These are phyloP conservation scores for Suillus bovinus DNA, from an alignment of 768 basidiomycete genomes.

Conservation along the genomic window DNA sequence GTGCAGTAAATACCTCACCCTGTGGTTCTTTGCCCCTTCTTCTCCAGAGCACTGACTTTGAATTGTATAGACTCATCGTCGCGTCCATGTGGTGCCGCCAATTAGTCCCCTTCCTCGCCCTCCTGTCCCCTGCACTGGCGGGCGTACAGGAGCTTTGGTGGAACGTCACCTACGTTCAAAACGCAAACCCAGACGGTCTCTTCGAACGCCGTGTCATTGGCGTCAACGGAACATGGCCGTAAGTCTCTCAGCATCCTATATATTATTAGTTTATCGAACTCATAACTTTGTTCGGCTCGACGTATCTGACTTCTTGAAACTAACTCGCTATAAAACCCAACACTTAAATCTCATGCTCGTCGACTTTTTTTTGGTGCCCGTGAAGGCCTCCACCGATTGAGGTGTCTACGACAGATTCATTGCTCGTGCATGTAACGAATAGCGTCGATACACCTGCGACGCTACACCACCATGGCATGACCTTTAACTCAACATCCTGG, in stretches of 20 bases:
- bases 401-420: slow-evolving; percentile 66
- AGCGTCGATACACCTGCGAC: slow-evolving; percentile 64
- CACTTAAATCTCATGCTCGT: neutral
- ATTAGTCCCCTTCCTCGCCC: slow-evolving; percentile 17
- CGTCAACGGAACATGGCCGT: slow-evolving; percentile 95
- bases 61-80: neutral
- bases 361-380: neutral
- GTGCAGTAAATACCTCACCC: neutral
- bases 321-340: neutral
- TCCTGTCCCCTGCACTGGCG: slow-evolving; percentile 47
- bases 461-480: slow-evolving; percentile 95
- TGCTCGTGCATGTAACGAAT: slow-evolving; percentile 79
- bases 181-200: slow-evolving; percentile 85
- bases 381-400: slow-evolving; percentile 80
- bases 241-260: slow-evolving; percentile 38
- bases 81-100: slow-evolving; percentile 4
- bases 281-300: neutral
- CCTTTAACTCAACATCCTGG: slow-evolving; percentile 85
- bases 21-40: neutral
- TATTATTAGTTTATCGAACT: neutral
- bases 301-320: neutral
- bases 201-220: slow-evolving; percentile 77
- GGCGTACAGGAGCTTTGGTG: slow-evolving; percentile 80
- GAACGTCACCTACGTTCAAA: slow-evolving; percentile 84
- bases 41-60: neutral